A percentile compares a stretch with the other conserved stretches of the same genome.
Conservation (phyloP, 768 basidiomycete genomes). For the Panellus pusillus region DNA sequence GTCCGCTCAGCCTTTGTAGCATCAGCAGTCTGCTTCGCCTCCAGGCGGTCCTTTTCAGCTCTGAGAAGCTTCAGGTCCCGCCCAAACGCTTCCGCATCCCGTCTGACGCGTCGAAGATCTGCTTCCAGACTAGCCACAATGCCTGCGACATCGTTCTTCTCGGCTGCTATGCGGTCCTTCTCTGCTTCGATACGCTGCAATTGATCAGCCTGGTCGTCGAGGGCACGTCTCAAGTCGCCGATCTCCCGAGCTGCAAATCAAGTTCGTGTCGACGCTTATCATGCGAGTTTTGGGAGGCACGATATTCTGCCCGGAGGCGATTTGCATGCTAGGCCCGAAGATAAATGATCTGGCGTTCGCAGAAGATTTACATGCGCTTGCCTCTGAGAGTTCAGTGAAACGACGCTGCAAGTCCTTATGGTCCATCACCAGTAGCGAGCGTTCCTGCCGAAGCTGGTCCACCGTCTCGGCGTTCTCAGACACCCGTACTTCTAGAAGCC, state of each 20-base stretch:
- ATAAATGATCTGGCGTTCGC: background rate
- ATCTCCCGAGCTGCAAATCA: constrained; percentile 73
- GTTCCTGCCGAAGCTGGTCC: constrained; percentile 75
- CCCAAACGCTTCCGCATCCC: constrained; percentile 77
- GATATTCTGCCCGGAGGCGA: constrained; percentile 61
- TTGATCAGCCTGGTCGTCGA: constrained; percentile 59
- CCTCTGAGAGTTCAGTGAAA: constrained; percentile 68
- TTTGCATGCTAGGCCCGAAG: constrained; percentile 48
- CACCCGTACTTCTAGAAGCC: constrained; percentile 65
- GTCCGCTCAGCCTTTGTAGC: constrained; percentile 54
- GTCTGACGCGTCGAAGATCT: constrained; percentile 72
- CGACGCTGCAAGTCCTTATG: constrained; percentile 73
- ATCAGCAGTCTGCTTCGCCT: constrained; percentile 57
- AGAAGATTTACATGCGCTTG: constrained; percentile 29
- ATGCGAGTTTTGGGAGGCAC: constrained; percentile 62
- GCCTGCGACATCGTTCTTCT: constrained; percentile 64
- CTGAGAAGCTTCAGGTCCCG: constrained; percentile 70
- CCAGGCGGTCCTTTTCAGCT: constrained; percentile 64
- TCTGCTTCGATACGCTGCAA: constrained; percentile 66
- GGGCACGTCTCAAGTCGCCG: constrained; percentile 68
- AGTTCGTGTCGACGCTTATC: constrained; percentile 73
- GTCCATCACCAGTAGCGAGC: constrained; percentile 64
- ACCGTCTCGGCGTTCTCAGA: constrained; percentile 70
- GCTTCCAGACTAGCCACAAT: constrained; percentile 69
- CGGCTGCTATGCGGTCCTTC: constrained; percentile 57